Conservation (phyloP, 129 eudicot genomes). For the Saposhnikovia divaricata region DNA sequence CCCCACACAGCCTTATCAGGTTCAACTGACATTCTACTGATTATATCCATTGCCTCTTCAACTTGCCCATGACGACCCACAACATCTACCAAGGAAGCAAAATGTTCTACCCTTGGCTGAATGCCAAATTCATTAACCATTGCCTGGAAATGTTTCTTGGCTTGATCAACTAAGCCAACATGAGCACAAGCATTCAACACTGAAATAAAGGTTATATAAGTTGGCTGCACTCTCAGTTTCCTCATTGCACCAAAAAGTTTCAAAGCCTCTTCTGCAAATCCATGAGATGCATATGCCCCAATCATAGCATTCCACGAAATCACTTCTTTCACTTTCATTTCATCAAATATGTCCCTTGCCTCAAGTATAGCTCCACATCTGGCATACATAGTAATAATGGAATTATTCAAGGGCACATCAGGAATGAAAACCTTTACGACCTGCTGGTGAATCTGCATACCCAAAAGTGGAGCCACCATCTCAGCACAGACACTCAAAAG, state of each 20-base stretch:
- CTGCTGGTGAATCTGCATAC: constrained; percentile 4
- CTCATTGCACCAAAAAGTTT: not conserved
- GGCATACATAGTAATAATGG: constrained; percentile 7
- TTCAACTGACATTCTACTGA: not conserved
- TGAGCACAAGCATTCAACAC: constrained; percentile 7
- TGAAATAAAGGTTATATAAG: constrained; percentile 1
- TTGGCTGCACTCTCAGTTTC: not conserved
- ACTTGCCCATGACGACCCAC: constrained; percentile 11
- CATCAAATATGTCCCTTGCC: not conserved
- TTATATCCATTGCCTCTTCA: constrained; percentile 9
- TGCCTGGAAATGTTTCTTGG: not conserved
- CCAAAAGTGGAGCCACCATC: not conserved
- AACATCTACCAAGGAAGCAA: constrained; percentile 8
- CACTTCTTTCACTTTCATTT: not conserved
- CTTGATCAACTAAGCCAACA: too few species aligned
- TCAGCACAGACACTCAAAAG: constrained; percentile 2
- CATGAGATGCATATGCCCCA: constrained; percentile 9
- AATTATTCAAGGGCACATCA: constrained; percentile 4
- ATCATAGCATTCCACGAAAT: constrained; percentile 3
- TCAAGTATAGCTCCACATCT: not conserved
- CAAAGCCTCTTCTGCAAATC: constrained; percentile 2
- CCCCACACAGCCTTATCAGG: constrained; percentile 8
- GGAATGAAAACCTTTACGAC: constrained; percentile 3
- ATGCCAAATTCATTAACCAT: constrained; percentile 11
- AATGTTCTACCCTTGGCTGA: constrained; percentile 9